phyloP scores from a whole-genome alignment of 2,329 filamentous ascomycete genomes.

The Fusarium nisikadoi region DNA sequence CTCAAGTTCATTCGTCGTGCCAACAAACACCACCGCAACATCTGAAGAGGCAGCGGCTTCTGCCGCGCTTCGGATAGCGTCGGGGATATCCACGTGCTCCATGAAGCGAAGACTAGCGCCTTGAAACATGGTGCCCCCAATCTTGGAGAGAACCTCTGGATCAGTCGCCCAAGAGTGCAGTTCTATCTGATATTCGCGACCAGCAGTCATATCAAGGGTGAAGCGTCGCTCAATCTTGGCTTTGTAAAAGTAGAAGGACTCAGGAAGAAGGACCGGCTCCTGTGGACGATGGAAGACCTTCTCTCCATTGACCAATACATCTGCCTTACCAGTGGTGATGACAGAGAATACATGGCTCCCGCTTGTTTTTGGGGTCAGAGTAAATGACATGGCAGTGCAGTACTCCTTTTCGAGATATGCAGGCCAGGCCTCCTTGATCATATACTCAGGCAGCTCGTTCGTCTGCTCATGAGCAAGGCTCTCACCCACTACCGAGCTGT shows the following conservation, averaged over 20 bases:
- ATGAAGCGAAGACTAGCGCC: slow-evolving; percentile 8
- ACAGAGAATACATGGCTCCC: background rate
- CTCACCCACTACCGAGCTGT: background rate
- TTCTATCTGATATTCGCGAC: background rate
- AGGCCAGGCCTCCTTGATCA: slow-evolving; percentile 14
- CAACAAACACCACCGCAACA: background rate
- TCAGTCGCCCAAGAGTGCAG: slow-evolving; percentile 9
- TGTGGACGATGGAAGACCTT: background rate
- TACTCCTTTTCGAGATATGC: background rate
- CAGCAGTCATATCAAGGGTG: background rate
- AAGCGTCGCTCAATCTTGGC: slow-evolving; percentile 10
- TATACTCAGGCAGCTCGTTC: background rate
- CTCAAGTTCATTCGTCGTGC: slow-evolving; percentile 8
- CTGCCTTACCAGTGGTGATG: background rate
- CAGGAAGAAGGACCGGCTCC: background rate
- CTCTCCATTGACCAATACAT: background rate
- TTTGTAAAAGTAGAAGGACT: slow-evolving; percentile 17
- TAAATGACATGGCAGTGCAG: background rate
- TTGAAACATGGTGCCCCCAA: slow-evolving; percentile 7
- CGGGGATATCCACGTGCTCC: background rate
- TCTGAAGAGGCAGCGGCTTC: background rate
- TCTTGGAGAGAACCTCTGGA: background rate
- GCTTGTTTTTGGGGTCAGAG: background rate
- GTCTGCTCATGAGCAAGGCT: background rate
- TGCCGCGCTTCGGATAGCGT: background rate